Conservation (phyloP, 495 filamentous ascomycete species). For the Hypoxylon intermedium region DNA sequence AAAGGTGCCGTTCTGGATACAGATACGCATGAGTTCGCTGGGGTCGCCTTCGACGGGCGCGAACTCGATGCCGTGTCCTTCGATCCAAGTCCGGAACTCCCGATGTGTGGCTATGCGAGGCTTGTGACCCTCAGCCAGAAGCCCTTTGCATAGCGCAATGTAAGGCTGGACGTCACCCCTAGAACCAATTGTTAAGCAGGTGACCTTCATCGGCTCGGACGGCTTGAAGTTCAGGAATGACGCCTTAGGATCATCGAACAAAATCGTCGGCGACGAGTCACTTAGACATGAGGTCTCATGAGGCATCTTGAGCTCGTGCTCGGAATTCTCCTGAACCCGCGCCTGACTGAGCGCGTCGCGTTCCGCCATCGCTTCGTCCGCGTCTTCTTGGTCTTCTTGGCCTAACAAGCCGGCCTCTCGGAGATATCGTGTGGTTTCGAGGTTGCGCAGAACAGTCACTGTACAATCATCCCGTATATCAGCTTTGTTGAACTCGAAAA, state of each 20-base stretch:
- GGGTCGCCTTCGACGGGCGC: slow-evolving; percentile 87
- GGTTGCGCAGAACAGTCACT: slow-evolving; percentile 75
- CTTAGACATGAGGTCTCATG: slow-evolving; percentile 57
- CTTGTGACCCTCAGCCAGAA: slow-evolving; percentile 85
- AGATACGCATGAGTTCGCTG: slow-evolving; percentile 91
- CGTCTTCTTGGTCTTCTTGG: slow-evolving; percentile 71
- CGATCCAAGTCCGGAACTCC: slow-evolving; percentile 89
- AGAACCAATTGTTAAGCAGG: slow-evolving; percentile 94
- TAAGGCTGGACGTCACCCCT: slow-evolving; percentile 97
- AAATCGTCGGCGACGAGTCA: slow-evolving; percentile 69
- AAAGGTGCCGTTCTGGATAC: slow-evolving; percentile 97
- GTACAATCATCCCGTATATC: slow-evolving; percentile 88
- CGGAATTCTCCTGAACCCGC: slow-evolving; percentile 64
- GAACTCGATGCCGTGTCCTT: slow-evolving; percentile 92
- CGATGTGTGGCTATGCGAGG: slow-evolving; percentile 89
- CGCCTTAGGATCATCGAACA: slow-evolving; percentile 90
- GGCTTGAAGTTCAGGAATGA: slow-evolving; percentile 97
- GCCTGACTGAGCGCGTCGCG: slow-evolving; percentile 83
- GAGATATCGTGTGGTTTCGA: slow-evolving; percentile 76
- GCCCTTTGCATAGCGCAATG: slow-evolving; percentile 91
- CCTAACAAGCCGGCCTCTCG: slow-evolving; percentile 74
- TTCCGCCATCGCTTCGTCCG: slow-evolving; percentile 80
- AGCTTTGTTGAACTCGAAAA: slow-evolving; percentile 86
- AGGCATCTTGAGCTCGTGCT: slow-evolving; percentile 65
- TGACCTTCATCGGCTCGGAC: slow-evolving; percentile 78